Base-by-base conservation (phyloP, 371 early-diverging fungal species). In the Circinella umbellata region DNA sequence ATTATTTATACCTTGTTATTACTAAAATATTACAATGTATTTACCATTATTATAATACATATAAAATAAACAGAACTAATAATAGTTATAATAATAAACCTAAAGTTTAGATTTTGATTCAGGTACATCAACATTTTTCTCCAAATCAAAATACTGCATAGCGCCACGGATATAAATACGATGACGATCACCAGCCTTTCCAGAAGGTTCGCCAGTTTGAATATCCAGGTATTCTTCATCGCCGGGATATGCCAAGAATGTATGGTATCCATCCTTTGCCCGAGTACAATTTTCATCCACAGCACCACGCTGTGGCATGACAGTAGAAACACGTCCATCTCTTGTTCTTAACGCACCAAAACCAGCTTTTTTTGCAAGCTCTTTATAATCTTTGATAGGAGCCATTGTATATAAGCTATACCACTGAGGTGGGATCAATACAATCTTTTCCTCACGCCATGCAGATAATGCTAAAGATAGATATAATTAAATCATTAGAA, bases 361-460 rank as follows among this genome's bases (percentile, higher is more conserved):
- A 6, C 85, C 85, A n/a, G 78, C 82, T 14, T 69, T 49, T 9
- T 47, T 46, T 7, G 46, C n/a, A 10, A 89, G 66, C 6, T 82
- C 71, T 36, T 69, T 66, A 48, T 78, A 76, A 20, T 73, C 64
- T 6, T 69, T 51, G 20, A 77, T 42, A 17, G 74, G 67, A 34
- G 69, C 63, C 73, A 93, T 68, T 15, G 81, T 68, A 6, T 76
- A 51, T 20, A 93, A 65, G 0, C 86, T 75, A 48, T 89, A 89
- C 80, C 87, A 91, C 76, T 93, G 93, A 15, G 93, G 93, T 20
- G 92, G 92, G 46, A 89, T 84, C 42, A 80, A 54, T 1, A 80
- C 66, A 3, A 83, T 72, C 35, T 81, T 57, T 20, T 73, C 65
- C 15, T 75, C 53, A 14, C 72, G 18, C 47, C 70, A 75, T 48